These are phyloP conservation scores for Colletotrichum orchidophilum DNA, from an alignment of 2,329 filamentous ascomycete species.

Conservation along the genomic window DNA sequence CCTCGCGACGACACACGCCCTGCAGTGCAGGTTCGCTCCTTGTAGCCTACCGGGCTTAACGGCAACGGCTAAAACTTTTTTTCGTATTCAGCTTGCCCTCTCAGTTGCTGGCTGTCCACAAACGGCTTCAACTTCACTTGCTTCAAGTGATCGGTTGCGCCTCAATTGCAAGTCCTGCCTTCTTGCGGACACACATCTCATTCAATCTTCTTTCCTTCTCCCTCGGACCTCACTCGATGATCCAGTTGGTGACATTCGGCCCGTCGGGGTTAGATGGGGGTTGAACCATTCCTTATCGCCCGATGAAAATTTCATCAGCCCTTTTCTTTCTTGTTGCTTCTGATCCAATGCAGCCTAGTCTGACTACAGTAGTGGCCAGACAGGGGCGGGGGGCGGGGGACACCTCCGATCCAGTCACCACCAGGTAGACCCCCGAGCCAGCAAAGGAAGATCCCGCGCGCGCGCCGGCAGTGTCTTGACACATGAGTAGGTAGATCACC, in stretches of 20 bases:
- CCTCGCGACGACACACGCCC: constrained; percentile 1
- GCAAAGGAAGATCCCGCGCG: constrained; percentile 23
- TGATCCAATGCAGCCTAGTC: constrained; percentile 23
- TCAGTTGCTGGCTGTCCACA: neutral
- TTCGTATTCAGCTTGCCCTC: neutral
- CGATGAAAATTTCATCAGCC: constrained; percentile 4
- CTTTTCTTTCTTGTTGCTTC: neutral
- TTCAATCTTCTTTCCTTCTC: neutral
- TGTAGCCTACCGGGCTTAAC: neutral
- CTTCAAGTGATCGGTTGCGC: neutral
- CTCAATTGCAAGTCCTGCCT: neutral
- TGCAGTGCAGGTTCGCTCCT: constrained; percentile 11
- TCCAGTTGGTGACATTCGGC: constrained; percentile 11
- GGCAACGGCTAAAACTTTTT: neutral
- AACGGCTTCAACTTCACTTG: neutral
- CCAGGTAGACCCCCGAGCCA: constrained; percentile 7
- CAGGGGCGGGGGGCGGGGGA: constrained; percentile 4
- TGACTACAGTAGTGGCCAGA: neutral
- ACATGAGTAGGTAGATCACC: constrained; percentile 7
- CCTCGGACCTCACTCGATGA: neutral
- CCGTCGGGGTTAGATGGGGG: neutral
- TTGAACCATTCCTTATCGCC: constrained; percentile 16
- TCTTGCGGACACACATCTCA: neutral
- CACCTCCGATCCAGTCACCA: constrained; percentile 7
- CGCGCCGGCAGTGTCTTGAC: constrained; percentile 14